Base-by-base conservation (phyloP, 2,329 filamentous ascomycete species). In the Tolypocladium endophyticum region DNA sequence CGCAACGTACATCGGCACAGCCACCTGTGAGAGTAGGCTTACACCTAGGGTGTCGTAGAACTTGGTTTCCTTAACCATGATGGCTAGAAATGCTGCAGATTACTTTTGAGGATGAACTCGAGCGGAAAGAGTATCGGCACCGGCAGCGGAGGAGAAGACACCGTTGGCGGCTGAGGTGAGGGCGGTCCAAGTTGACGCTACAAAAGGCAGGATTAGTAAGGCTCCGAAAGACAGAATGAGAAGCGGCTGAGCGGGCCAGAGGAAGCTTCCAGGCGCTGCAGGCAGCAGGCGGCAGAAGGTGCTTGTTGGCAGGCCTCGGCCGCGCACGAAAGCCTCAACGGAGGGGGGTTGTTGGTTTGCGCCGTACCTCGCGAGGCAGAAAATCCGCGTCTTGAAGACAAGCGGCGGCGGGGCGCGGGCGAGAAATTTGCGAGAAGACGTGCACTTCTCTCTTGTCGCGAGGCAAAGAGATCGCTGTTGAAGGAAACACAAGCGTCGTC, bases 1-100 rank as follows among this genome's bases (percentile, higher is more conserved):
- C 12, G n/a, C 16, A 28, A n/a, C 7, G 9, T 20, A 30, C 30
- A 11, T n/a, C n/a, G 18, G 18, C 14, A 33, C 7, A 25, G 35
- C 23, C 52, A 56, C 56, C 30, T 58, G 41, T n/a, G 39, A 33
- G 23, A 38, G 50, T 52, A 38, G 18, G 78, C 83, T 70, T 86
- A 92, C 89, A 74, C 89, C 89, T 56, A 94, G 83, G 63, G 83
- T 77, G 63, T 93, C 89, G 78, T 94, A 94, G 72, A 85, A 82
- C 74, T 90, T 90, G 43, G 85, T 89, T 69, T 92, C 89, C 72
- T 88, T 89, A 65, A 87, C 88, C 89, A 92, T 92, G 59, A 70
- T 87, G 74, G 58, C 68, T 60, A 55, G 59, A 56, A 62, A 57
- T 56, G 28, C 52, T 54, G 28, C 18, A 20, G 23, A 59, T 63